Conservation (phyloP, 208 protist species). For the Acanthamoeba lenticulata region DNA sequence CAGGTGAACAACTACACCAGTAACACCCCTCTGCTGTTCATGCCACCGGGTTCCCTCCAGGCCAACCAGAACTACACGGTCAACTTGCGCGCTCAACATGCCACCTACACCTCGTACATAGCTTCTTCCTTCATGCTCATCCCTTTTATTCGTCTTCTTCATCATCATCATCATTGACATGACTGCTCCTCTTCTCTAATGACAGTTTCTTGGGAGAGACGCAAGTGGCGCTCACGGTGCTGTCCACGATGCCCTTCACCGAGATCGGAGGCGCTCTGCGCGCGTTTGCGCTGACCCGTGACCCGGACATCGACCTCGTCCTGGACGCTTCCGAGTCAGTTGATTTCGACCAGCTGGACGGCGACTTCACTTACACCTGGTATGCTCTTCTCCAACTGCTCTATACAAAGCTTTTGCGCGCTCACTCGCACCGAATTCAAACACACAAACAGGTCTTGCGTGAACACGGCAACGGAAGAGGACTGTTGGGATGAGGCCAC, state of each 20-base stretch:
- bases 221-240: neutral
- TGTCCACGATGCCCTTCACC: neutral
- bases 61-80: neutral
- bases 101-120: neutral
- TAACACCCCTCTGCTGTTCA: conserved; percentile 16
- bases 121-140: no score
- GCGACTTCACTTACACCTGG: conserved; percentile 14
- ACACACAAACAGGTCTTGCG: neutral
- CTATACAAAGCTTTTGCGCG: neutral
- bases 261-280: neutral
- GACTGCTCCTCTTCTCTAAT: no score
- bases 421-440: neutral
- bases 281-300: neutral
- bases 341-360: neutral
- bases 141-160: no score
- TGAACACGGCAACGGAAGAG: neutral
- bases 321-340: conserved; percentile 31
- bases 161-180: neutral
- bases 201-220: neutral
- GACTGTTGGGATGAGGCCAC: neutral
- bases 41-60: neutral
- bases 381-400: neutral
- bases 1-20: neutral
- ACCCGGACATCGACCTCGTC: neutral
- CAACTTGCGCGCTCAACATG: neutral